Evolutionary conservation across 2,329 filamentous ascomycete genomes (phyloP).

Genomic region (Clonostachys rhizophaga): DNA sequence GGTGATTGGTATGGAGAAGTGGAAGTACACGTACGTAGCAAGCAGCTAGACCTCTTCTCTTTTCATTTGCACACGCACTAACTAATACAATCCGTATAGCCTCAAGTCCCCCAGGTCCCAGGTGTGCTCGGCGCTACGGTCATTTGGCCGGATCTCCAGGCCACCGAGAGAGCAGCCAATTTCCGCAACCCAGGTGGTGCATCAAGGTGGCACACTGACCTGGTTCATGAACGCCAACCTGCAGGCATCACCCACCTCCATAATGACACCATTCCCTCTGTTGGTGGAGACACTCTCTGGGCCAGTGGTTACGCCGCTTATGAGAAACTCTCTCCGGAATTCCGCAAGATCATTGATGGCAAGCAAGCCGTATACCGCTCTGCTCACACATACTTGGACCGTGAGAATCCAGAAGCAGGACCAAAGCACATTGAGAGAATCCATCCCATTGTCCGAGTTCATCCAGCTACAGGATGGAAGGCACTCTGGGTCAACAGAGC

Average conservation of each 20-base stretch:
- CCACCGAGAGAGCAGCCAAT: conserved; percentile 52
- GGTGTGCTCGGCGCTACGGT: conserved; percentile 60
- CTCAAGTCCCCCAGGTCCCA: conserved; percentile 67
- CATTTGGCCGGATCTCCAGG: conserved; percentile 66
- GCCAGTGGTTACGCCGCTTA: conserved; percentile 73
- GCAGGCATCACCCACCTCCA: conserved; percentile 67
- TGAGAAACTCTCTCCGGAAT: conserved; percentile 66
- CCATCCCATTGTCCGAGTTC: conserved; percentile 71
- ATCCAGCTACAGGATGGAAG: conserved; percentile 74
- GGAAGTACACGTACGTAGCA: conserved; percentile 58
- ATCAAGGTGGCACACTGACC: conserved; percentile 65
- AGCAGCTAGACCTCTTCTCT: background rate
- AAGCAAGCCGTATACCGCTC: conserved; percentile 66
- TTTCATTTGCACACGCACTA: background rate
- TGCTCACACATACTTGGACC: conserved; percentile 72
- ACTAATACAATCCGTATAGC: conserved; percentile 31
- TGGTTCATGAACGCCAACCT: conserved; percentile 67
- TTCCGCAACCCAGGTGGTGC: conserved; percentile 67
- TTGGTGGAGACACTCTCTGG: conserved; percentile 75
- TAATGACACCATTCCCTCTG: conserved; percentile 60
- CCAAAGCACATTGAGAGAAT: conserved; percentile 64
- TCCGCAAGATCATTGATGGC: conserved; percentile 72
- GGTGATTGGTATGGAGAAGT: conserved; percentile 61
- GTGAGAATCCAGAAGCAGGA: conserved; percentile 47
- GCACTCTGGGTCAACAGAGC: conserved; percentile 66